Evolutionary conservation across 148 eudicot species (phyloP), one percentile per base, ranked within the genome.

Genomic region (Limonium bicolor): DNA sequence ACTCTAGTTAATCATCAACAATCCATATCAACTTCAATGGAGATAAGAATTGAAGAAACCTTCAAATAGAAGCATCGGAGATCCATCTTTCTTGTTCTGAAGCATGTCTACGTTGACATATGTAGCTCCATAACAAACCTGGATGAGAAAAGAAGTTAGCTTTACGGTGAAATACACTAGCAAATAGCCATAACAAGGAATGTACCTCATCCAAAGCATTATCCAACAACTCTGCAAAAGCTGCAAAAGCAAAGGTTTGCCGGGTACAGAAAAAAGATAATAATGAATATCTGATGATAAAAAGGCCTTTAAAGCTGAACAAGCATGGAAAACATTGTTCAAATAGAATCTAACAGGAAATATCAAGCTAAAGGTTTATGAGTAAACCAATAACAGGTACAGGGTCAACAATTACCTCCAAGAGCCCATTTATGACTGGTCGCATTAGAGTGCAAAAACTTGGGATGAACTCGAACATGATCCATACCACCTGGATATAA

Each of bases 401-500:
- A 32, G 5, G 2, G 14, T 2, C 2, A 32, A 32, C 3, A 32
- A 2, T 64, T 72, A 88, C 92, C 94, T 27, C 95, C 99, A 45
- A 84, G 73, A 41, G 79, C 87, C 99, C 95, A 90, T 46, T 84
- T 84, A 66, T 84, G 99, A 62, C 95, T 84, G 35, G 99, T 90
- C 14, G 99, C 99, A 63, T 90, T 90, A 9, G 95, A 90, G 58
- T 90, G 99, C 23, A 90, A 68, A 70, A 90, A 90, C 61, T 72
- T 90, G 16, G 99, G 99, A 65, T 90, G 99, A 56, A 90, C 95
- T 53, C 99, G 73, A 19, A 90, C 93, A 63, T 73, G 95, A 57
- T 90, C 99, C 93, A 90, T 90, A 48, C 94, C 95, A 62, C 73
- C 97, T 90, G 66, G n/a, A n/a, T n/a, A n/a, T n/a, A n/a, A n/a